A percentile compares a stretch with the other conserved stretches of the same genome.
Evolutionary conservation across 169 alveolate genomes (phyloP).

Genomic region (Perkinsus olseni): DNA sequence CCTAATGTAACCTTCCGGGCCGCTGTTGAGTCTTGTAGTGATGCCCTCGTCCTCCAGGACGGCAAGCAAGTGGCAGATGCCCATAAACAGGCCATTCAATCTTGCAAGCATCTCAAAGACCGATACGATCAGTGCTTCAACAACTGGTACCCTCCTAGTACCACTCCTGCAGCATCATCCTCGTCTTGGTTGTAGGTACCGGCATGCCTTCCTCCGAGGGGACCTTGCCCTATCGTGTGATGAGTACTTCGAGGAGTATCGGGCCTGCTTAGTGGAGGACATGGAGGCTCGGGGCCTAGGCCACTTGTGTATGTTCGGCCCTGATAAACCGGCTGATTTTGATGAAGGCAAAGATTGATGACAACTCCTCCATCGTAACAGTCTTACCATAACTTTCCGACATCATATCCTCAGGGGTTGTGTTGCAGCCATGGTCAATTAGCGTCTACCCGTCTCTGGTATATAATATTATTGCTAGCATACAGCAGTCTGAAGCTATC

Average conservation of each 20-base stretch:
- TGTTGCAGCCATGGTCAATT: neutral
- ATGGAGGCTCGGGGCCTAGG: neutral
- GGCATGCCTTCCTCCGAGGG: neutral
- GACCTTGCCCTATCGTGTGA: neutral
- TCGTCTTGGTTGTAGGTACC: neutral
- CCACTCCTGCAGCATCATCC: neutral
- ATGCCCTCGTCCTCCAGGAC: neutral
- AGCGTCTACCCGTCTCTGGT: too few species aligned
- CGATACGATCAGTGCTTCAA: neutral
- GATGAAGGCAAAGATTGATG: neutral
- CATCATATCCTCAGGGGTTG: too few species aligned
- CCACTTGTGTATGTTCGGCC: conserved; percentile 2
- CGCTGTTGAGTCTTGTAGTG: too few species aligned
- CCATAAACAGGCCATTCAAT: neutral
- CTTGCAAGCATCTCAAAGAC: neutral
- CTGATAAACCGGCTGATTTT: neutral
- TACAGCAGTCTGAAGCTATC: too few species aligned
- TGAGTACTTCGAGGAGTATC: neutral
- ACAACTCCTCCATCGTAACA: neutral
- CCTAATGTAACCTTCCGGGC: too few species aligned
- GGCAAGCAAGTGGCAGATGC: neutral
- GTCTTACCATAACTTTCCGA: too few species aligned
- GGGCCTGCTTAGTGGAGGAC: neutral
- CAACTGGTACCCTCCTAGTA: neutral
- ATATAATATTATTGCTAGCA: too few species aligned